A percentile compares a stretch with the other conserved stretches of the same genome.
These are phyloP conservation scores for Epichloe sibirici DNA, from an alignment of 2,329 filamentous ascomycete genomes.

Conservation along the genomic window DNA sequence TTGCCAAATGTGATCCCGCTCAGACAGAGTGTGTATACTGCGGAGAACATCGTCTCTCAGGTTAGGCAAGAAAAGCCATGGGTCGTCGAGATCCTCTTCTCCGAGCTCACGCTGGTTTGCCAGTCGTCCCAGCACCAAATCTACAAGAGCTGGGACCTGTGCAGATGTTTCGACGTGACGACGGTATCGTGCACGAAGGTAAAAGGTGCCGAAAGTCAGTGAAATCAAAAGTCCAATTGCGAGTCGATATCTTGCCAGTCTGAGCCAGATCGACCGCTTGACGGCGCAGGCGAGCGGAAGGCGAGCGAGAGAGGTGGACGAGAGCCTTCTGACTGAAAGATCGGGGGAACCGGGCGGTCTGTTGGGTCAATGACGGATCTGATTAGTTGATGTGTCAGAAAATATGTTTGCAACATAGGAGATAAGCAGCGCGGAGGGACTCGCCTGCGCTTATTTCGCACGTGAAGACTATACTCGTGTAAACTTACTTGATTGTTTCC, in stretches of 20 bases:
- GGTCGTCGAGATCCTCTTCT: conserved; percentile 53
- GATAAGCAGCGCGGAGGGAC: neutral
- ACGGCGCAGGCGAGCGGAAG: conserved; percentile 76
- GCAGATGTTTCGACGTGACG: conserved; percentile 53
- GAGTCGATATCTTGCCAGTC: conserved; percentile 79
- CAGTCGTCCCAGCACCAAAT: conserved; percentile 71
- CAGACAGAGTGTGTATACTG: conserved; percentile 61
- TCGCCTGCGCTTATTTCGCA: neutral
- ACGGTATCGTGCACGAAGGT: conserved; percentile 51
- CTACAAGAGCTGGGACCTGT: conserved; percentile 71
- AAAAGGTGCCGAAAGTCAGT: conserved; percentile 39
- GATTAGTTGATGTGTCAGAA: conserved; percentile 67
- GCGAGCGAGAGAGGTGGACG: conserved; percentile 80
- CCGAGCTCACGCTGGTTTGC: conserved; percentile 76
- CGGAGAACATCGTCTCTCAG: conserved; percentile 83
- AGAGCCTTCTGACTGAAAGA: conserved; percentile 53
- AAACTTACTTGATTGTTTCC: conserved; percentile 39
- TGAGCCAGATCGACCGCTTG: conserved; percentile 65
- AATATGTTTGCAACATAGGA: conserved; percentile 8
- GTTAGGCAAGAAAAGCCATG: conserved; percentile 78
- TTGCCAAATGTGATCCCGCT: conserved; percentile 74
- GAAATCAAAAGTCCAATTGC: conserved; percentile 57
- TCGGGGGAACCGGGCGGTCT: conserved; percentile 56
- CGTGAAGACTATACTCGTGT: conserved; percentile 8
- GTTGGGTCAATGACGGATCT: conserved; percentile 61